Base-by-base conservation (phyloP, 106 monocot genomes). In the Ottelia alismoides region DNA sequence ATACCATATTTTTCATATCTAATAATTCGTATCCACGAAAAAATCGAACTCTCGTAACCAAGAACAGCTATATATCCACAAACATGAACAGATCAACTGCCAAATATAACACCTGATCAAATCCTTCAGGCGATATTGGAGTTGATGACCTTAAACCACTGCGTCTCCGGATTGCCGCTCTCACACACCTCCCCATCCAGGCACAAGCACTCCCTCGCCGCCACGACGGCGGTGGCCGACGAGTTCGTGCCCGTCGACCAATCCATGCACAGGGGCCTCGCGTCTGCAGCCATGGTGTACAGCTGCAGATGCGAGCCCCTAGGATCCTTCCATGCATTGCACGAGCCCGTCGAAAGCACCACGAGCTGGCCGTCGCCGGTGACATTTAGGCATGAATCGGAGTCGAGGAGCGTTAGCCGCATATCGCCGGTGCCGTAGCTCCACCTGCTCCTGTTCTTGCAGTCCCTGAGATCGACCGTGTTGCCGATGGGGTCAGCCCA, bases 111-210 rank as follows among this genome's bases (percentile, higher is more conserved):
- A n/a, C n/a, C n/a, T n/a, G n/a, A n/a, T n/a, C n/a, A n/a, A n/a
- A n/a, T n/a, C n/a, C n/a, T n/a, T n/a, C n/a, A n/a, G n/a, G 48
- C 48, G 19, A 49, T 49, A n/a, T 49, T 49, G 7, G 48, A 49
- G 48, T 10, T 12, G 19, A 49, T 20, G 19, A 20, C 7, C 48
- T 20, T 49, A 20, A 49, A 49, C 48, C 48, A 49, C 48, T 49
- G 48, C 18, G 20, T 20, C 48, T 49, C 12, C 3, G 48, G 48
- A 49, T 49, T 49, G 14, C 19, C 48, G 4, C 4, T 3, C 10
- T 43, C 16, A 49, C 48, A 49, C 7, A 20, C 19, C 14, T 10
- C 7, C 7, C 48, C 48, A 3, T 20, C 48, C 18, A 49, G 18
- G 19, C 48, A 49, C 14, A 49, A 3, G 48, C 48, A 49, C 19